Evolutionary conservation across 148 eudicot genomes (phyloP).

Genomic region (Rhododendron mucronatum): DNA sequence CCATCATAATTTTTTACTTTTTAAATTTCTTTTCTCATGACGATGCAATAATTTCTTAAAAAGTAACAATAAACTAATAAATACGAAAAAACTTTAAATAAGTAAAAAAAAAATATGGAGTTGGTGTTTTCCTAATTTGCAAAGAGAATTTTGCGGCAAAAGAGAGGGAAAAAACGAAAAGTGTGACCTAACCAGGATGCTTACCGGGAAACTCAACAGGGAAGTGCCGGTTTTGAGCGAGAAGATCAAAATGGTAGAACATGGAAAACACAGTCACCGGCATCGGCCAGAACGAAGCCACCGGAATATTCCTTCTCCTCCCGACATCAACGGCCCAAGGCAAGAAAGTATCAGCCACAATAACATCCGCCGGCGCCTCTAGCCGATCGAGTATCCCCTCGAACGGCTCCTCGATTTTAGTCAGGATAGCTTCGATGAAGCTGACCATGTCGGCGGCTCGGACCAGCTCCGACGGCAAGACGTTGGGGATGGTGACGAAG

Average conservation of each 20-base stretch:
- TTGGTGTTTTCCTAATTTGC: too few relatives aligned
- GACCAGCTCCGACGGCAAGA: constrained; percentile 28
- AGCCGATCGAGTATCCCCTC: constrained; percentile 26
- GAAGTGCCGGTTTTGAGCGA: constrained; percentile 20
- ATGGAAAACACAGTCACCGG: constrained; percentile 22
- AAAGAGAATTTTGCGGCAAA: too few relatives aligned
- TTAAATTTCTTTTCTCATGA: too few relatives aligned
- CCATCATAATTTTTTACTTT: too few relatives aligned
- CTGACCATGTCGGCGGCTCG: constrained; percentile 20
- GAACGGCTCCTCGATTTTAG: constrained; percentile 27
- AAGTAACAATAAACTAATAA: too few relatives aligned
- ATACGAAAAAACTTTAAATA: too few relatives aligned
- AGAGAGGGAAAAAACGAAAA: too few relatives aligned
- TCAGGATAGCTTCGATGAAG: constrained; percentile 21
- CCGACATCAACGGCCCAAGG: constrained; percentile 35
- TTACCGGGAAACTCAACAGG: constrained; percentile 16
- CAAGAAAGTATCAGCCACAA: constrained; percentile 26
- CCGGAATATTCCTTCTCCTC: constrained; percentile 18
- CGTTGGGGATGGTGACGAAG: constrained; percentile 27
- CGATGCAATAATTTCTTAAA: too few relatives aligned
- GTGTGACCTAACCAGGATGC: background rate
- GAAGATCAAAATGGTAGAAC: constrained; percentile 20
- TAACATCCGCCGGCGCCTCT: constrained; percentile 10
- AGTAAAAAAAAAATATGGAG: too few relatives aligned
- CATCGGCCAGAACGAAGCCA: constrained; percentile 35